A percentile compares a stretch with the other conserved stretches of the same genome.
phyloP scores from a whole-genome alignment of 208 protist genomes.

The Kentomonas sorsogonicus region DNA sequence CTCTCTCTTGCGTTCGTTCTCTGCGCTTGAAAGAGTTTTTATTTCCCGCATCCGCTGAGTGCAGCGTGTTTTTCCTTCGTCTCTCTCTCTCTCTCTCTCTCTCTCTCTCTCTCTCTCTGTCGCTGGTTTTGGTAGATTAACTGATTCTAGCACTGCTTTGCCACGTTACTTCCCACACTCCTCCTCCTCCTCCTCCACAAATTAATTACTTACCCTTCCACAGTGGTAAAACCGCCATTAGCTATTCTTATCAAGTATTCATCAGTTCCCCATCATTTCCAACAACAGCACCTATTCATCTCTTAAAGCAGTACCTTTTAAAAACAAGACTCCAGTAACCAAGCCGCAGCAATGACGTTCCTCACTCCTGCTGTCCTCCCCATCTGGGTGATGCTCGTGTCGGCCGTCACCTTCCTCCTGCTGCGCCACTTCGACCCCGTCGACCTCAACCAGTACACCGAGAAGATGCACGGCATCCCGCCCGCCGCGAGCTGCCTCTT shows the following conservation, averaged over 20 bases:
- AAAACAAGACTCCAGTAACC: background rate
- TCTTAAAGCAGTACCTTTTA: background rate
- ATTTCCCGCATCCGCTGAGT: too few relatives aligned
- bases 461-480: slow-evolving; percentile 55
- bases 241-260: background rate
- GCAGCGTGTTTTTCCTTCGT: background rate
- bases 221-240: too few relatives aligned
- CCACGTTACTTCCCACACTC: background rate
- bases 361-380: slow-evolving; percentile 56
- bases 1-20: too few relatives aligned
- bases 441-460: slow-evolving; percentile 44
- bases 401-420: slow-evolving; percentile 45
- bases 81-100: slow-evolving; percentile 1
- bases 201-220: too few relatives aligned
- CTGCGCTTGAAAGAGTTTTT: too few relatives aligned
- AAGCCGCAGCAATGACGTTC: slow-evolving; percentile 36
- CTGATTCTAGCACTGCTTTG: background rate
- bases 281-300: background rate
- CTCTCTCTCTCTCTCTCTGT: background rate
- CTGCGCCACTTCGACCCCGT: slow-evolving; percentile 56
- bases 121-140: background rate
- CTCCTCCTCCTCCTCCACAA: background rate
- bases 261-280: background rate
- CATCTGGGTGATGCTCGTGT: slow-evolving; percentile 48
- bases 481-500: slow-evolving; percentile 35